Percentiles rank a stretch among this genome's conserved stretches.
These are phyloP conservation scores for Coemansia sp. DNA, from an alignment of 192 early-diverging fungal species.

Conservation along the genomic window DNA sequence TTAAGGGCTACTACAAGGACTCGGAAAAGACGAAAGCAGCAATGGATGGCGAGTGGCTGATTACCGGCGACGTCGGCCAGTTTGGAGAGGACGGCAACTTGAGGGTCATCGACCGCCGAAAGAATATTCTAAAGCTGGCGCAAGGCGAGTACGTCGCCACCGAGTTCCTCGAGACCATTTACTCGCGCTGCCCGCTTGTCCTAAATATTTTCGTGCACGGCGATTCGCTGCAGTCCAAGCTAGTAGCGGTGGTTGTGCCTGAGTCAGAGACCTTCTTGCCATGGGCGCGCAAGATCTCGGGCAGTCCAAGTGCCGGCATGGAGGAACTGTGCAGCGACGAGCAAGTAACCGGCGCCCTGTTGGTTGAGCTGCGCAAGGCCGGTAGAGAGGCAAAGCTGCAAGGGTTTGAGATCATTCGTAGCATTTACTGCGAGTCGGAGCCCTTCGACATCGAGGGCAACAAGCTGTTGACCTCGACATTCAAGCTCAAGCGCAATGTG, in stretches of 20 bases:
- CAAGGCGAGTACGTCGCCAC: constrained; percentile 95
- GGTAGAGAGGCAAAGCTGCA: constrained; percentile 74
- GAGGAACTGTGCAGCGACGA: constrained; percentile 58
- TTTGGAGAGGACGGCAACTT: constrained; percentile 74
- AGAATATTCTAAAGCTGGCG: constrained; percentile 82
- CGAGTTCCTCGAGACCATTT: constrained; percentile 85
- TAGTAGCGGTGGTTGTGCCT: constrained; percentile 90
- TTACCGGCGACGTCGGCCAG: constrained; percentile 88
- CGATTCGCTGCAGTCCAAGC: constrained; percentile 78
- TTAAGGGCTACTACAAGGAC: constrained; percentile 82
- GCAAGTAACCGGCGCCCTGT: constrained; percentile 60
- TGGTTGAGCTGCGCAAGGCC: constrained; percentile 62
- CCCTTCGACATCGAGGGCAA: constrained; percentile 78
- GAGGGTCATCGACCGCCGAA: constrained; percentile 83
- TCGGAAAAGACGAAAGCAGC: constrained; percentile 79
- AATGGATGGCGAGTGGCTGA: constrained; percentile 79
- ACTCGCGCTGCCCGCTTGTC: constrained; percentile 72
- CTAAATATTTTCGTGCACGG: constrained; percentile 94
- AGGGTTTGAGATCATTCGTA: constrained; percentile 84
- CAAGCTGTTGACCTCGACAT: constrained; percentile 85
- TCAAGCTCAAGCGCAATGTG: constrained; percentile 86
- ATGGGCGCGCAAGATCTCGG: constrained; percentile 63
- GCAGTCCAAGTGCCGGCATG: constrained; percentile 24
- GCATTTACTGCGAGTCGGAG: constrained; percentile 65
- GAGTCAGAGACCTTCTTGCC: constrained; percentile 65